Conservation (phyloP, 805 yeast genomes). For the Wickerhamomyces sydowiorum region DNA sequence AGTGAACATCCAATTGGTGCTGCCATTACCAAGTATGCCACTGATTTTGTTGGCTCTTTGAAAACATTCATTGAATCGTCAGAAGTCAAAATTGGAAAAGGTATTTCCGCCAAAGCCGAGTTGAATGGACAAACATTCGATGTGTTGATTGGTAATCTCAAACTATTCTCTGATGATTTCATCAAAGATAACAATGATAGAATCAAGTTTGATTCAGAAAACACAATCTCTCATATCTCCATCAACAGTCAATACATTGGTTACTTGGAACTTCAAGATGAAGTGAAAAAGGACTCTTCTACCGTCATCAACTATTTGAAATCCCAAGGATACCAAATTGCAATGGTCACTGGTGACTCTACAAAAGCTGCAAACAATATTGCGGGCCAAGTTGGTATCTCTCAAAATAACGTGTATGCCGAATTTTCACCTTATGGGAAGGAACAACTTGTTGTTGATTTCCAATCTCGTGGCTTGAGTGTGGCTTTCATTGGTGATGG, state of each 20-base stretch:
- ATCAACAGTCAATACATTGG: constrained; percentile 60
- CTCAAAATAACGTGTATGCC: constrained; percentile 58
- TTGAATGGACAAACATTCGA: constrained; percentile 17
- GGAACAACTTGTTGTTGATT: constrained; percentile 53
- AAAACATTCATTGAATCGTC: constrained; percentile 14
- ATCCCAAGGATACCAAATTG: constrained; percentile 52
- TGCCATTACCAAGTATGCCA: constrained; percentile 48
- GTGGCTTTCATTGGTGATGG: constrained; percentile 97
- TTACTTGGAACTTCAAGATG: constrained; percentile 59
- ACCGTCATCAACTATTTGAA: constrained; percentile 52
- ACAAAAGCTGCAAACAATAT: constrained; percentile 53
- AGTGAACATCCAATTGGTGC: constrained; percentile 89
- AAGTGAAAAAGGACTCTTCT: constrained; percentile 58
- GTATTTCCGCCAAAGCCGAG: constrained; percentile 24
- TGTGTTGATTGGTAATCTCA: constrained; percentile 50
- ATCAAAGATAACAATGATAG: constrained; percentile 9
- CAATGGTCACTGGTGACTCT: constrained; percentile 90
- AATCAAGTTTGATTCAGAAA: constrained; percentile 24
- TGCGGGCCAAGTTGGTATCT: constrained; percentile 65
- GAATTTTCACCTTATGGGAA: constrained; percentile 76
- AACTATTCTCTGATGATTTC: constrained; percentile 11
- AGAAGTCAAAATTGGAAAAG: constrained; percentile 32
- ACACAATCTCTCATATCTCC: constrained; percentile 50
- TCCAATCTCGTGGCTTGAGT: constrained; percentile 40
- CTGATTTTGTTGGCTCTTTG: constrained; percentile 5